A percentile compares a stretch with the other conserved stretches of the same genome.
Conservation (phyloP, 768 basidiomycete species). For the Boletellus ananiceps region DNA sequence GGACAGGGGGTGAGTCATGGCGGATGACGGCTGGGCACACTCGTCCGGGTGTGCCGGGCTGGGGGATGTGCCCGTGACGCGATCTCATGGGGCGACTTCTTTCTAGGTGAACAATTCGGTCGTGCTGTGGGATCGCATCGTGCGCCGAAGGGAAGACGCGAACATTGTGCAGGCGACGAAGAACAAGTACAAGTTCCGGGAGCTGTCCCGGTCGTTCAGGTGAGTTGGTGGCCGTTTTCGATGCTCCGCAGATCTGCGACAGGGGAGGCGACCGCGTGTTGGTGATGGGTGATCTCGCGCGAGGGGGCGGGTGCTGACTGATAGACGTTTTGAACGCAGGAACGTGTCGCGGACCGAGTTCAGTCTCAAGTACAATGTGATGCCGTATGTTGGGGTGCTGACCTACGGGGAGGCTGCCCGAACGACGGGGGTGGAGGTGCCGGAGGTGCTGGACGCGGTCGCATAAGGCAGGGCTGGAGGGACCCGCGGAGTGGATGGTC, state of each 20-base stretch:
- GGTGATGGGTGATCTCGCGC: background rate
- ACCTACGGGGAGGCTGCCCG: constrained; percentile 70
- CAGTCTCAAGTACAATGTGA: constrained; percentile 79
- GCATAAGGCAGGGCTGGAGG: constrained; percentile 16
- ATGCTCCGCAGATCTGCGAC: background rate
- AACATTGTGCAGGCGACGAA: constrained; percentile 45
- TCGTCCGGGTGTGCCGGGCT: constrained; percentile 2
- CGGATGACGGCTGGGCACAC: background rate
- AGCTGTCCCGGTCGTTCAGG: constrained; percentile 71
- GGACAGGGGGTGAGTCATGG: constrained; percentile 57
- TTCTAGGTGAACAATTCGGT: constrained; percentile 66
- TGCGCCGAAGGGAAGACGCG: constrained; percentile 75
- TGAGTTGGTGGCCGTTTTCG: constrained; percentile 37
- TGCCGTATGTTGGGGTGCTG: constrained; percentile 84
- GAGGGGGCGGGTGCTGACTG: background rate
- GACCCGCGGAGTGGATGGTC: constrained; percentile 14
- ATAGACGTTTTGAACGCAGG: constrained; percentile 38
- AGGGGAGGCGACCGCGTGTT: constrained; percentile 20
- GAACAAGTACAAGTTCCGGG: constrained; percentile 84
- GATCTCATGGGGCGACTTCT: constrained; percentile 12
- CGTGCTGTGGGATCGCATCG: constrained; percentile 90
- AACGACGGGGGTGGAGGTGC: constrained; percentile 36
- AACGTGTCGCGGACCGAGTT: constrained; percentile 63
- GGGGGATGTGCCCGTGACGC: background rate
- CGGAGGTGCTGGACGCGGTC: constrained; percentile 30